Evolutionary conservation across 768 basidiomycete species (phyloP).

Genomic region (Udeniomyces megalosporus): DNA sequence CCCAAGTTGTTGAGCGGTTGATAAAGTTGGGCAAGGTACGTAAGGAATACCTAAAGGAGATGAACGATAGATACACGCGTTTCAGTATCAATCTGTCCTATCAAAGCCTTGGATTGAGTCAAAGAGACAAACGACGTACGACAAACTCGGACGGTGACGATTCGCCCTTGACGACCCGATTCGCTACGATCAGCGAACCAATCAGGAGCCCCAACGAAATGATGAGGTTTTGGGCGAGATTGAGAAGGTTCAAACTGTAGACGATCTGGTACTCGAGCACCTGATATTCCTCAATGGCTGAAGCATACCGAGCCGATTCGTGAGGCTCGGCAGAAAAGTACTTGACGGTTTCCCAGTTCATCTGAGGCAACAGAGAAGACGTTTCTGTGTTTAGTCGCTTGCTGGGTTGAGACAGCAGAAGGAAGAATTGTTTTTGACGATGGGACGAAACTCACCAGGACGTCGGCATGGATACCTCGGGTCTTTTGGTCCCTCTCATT

Average conservation of each 20-base stretch:
- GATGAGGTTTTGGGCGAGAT: conserved; percentile 40
- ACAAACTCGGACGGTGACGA: conserved; percentile 49
- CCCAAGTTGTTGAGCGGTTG: conserved; percentile 53
- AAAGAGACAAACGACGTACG: conserved; percentile 12
- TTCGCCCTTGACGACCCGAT: conserved; percentile 43
- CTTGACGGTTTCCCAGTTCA: conserved; percentile 47
- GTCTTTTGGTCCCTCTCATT: conserved; percentile 69
- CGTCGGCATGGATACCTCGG: conserved; percentile 68
- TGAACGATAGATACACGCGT: too few species aligned
- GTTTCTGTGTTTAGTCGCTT: too few species aligned
- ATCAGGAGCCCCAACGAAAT: conserved; percentile 53
- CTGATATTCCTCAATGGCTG: conserved; percentile 61
- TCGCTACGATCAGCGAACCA: conserved; percentile 63
- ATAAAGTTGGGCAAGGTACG: conserved; percentile 31
- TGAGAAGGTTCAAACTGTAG: conserved; percentile 55
- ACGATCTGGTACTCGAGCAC: conserved; percentile 55
- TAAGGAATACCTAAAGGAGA: neutral
- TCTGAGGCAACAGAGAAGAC: too few species aligned
- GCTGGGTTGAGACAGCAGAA: too few species aligned
- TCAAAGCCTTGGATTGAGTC: too few species aligned
- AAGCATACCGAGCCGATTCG: conserved; percentile 52
- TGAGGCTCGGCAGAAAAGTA: conserved; percentile 76
- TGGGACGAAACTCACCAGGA: too few species aligned
- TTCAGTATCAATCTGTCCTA: too few species aligned
- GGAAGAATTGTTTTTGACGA: too few species aligned